Base-by-base conservation (phyloP, 208 protist genomes). In the Angomonas desouzai region DNA sequence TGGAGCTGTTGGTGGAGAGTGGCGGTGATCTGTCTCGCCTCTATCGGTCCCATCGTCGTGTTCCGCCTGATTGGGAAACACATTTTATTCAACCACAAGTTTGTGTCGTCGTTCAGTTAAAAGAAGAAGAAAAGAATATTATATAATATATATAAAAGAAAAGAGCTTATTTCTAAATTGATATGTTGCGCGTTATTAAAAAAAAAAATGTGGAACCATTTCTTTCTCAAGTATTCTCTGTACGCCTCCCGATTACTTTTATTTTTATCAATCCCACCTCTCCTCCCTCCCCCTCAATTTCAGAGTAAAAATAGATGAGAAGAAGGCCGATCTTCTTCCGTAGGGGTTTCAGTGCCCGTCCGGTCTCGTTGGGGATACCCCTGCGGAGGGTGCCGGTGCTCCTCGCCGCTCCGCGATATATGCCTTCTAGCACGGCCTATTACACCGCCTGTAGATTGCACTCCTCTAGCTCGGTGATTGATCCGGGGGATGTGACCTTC, bases 1-100 rank as follows among this genome's bases (percentile, higher is more conserved):
- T 93, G 70, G 77, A 81, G 72, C 48, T 98, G 97, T 74, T 80
- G 83, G 74, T 97, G 85, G 89, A 81, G 86, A 32, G 87, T 96
- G 6, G 43, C 74, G 33, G 73, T 94, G 1, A 91, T 97, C 13
- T 92, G 80, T 11, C 22, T 87, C 0, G 83, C 83, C n/a, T 91
- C 70, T 57, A 77, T 91, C 22, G 63, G 73, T n/a, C 83, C 85
- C 20, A 64, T 95, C 2, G 66, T 79, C 20, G 28, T 85, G 9
- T 77, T 89, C 22, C 53, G 64, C 11, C 28, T 81, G 25, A 62
- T 87, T 36, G 74, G 76, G 38, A 79, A 72, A 43, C 78, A 83
- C 55, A 48, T 89, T 22, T 16, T 87, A 0, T 87, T 85, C 55
- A 83, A 81, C 55, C 43, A 64, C 22, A 74, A 67, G 22, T 18